Evolutionary conservation across 192 early-diverging fungal species (phyloP).

Genomic region (Haplosporangium gracile): DNA sequence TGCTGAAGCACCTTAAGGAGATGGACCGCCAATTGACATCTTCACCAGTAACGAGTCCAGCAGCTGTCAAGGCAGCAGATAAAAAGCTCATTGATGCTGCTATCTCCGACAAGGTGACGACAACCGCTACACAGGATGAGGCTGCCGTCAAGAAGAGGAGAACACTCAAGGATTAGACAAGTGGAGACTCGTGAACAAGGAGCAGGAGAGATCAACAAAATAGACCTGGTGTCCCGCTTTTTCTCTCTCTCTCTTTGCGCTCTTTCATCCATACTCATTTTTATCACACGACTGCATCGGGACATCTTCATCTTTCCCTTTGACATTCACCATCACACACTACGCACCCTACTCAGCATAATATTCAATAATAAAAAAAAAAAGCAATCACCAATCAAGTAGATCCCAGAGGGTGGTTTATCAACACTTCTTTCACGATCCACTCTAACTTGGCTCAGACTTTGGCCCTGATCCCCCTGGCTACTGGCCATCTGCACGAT

Average conservation of each 20-base stretch:
- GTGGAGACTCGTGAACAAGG: neutral
- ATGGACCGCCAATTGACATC: conserved; percentile 41
- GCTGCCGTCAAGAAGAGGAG: conserved; percentile 50
- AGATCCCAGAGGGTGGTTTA: neutral
- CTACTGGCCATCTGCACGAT: neutral
- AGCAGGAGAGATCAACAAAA: neutral
- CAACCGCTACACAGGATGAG: conserved; percentile 23
- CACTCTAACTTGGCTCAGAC: neutral
- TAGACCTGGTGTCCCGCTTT: neutral
- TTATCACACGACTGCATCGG: too few relatives aligned
- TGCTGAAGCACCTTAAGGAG: conserved; percentile 64
- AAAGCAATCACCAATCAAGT: neutral
- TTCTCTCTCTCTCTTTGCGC: neutral
- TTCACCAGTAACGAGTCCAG: neutral
- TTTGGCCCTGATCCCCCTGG: neutral
- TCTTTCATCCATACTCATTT: neutral
- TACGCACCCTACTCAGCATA: neutral
- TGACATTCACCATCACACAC: neutral
- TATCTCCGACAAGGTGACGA: conserved; percentile 25
- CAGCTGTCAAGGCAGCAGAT: neutral
- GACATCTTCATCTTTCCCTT: neutral
- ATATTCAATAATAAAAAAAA: neutral
- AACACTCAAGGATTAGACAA: conserved; percentile 39
- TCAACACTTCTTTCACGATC: too few relatives aligned
- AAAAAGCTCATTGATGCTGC: neutral